Percentiles rank a stretch among this genome's conserved stretches.
These are phyloP conservation scores for Artemisia princeps DNA, from an alignment of 140 eudicot species.

Conservation along the genomic window DNA sequence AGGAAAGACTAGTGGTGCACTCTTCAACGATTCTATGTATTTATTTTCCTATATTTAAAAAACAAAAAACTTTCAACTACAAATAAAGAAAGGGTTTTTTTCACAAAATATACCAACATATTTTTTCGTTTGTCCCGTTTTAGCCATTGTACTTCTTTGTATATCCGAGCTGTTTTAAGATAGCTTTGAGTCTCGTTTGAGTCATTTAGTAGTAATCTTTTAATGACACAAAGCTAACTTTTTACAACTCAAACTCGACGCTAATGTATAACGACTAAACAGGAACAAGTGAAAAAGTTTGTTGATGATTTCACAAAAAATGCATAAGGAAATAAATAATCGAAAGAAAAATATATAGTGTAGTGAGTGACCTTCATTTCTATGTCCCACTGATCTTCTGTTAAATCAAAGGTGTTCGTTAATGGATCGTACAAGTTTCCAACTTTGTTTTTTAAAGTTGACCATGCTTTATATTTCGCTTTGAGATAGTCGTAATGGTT, in stretches of 20 bases:
- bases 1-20: slow-evolving; percentile 12
- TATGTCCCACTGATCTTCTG: slow-evolving; percentile 7
- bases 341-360: neutral
- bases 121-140: no score
- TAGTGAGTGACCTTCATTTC: slow-evolving; percentile 5
- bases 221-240: no score
- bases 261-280: no score
- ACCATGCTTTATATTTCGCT: slow-evolving; percentile 17
- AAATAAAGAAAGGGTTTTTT: no score
- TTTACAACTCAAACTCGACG: no score
- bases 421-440: slow-evolving; percentile 11
- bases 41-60: slow-evolving; percentile 10
- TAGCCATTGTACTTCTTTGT: no score
- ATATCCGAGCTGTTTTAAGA: no score
- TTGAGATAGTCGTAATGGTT: slow-evolving; percentile 25
- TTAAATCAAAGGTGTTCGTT: slow-evolving; percentile 15
- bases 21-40: slow-evolving; percentile 17
- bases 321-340: neutral
- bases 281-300: no score
- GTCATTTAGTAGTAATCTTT: no score
- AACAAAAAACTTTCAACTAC: neutral
- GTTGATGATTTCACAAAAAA: neutral
- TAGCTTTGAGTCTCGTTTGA: no score
- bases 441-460: slow-evolving; percentile 10
- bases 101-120: no score